Evolutionary conservation across 805 yeast species (phyloP).

Genomic region (Candida ipomoeae): DNA sequence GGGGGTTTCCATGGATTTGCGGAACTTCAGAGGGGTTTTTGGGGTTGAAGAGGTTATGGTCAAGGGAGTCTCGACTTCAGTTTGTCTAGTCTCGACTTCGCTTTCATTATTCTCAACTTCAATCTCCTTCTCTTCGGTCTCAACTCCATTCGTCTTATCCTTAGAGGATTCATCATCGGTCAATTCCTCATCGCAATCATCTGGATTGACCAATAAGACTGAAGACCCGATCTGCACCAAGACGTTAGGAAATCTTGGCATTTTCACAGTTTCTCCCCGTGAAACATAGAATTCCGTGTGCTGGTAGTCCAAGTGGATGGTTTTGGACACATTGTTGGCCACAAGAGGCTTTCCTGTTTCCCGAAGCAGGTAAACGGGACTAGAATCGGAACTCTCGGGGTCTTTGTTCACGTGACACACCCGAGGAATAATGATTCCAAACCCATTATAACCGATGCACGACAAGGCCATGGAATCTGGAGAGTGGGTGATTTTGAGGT

Average conservation of each 20-base stretch:
- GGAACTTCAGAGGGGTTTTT: background rate
- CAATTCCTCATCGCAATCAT: constrained; percentile 38
- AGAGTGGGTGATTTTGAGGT: constrained; percentile 49
- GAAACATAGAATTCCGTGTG: constrained; percentile 55
- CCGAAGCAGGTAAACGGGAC: constrained; percentile 18
- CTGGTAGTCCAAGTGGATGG: constrained; percentile 38
- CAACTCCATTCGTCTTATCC: background rate
- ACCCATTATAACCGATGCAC: constrained; percentile 83
- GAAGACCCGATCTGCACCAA: constrained; percentile 72
- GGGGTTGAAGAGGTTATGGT: background rate
- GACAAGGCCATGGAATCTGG: constrained; percentile 46
- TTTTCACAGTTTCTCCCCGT: constrained; percentile 56
- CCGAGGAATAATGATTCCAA: constrained; percentile 60
- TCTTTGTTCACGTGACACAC: constrained; percentile 30
- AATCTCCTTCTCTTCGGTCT: no score
- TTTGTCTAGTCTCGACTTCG: no score
- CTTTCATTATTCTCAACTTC: no score
- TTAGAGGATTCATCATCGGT: constrained; percentile 40
- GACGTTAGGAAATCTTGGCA: constrained; percentile 62
- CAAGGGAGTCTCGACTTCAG: background rate
- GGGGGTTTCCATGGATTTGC: background rate
- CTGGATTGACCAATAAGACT: constrained; percentile 47
- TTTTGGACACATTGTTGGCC: constrained; percentile 22
- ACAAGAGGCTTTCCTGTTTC: constrained; percentile 22
- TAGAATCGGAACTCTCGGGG: constrained; percentile 5